Base-by-base conservation (phyloP, 2,329 filamentous ascomycete genomes). In the Verticillium isaacii region DNA sequence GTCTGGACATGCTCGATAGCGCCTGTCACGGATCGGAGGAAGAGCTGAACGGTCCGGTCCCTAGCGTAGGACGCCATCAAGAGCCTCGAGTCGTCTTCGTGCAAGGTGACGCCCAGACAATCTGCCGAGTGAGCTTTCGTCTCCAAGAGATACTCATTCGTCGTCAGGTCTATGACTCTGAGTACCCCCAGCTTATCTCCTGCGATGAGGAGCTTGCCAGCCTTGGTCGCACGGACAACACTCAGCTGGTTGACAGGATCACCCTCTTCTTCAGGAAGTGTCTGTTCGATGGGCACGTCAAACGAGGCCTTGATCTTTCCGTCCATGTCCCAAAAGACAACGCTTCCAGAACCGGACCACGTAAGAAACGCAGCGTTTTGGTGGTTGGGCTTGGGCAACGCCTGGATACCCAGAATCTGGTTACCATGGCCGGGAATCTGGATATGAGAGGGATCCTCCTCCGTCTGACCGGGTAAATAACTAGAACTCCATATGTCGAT, bases 1-100 rank as follows among this genome's bases (percentile, higher is more conserved):
- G 95, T 99, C 73, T 99, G 95, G 59, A 97, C 85, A 62, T 97
- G 85, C 62, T 90, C 85, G 74, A 96, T 89, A 2, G 75, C 76
- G 2, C 86, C 83, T 14, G 75, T 79, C 1, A 77, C 76, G 29
- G 81, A 80, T 32, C 82, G 80, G 63, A 85, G 82, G 72, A 97
- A 98, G n/a, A 99, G 78, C 73, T 99, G 95, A 1, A 94, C 86
- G n/a, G 90, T 97, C 58, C 95, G 89, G 75, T 99, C 95, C 66
- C 95, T 85, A 39, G 92, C 91, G 71, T 90, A 93, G 12, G 89
- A 93, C 19, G 91, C 94, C 67, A 98, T 81, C 56, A 97, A 79
- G 39, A 86, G 83, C 56, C 78, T 81, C 1, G 83, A 79, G 1
- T 83, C 80, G 55, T 82, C 81, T 67, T 91, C 85, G 68, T 87